Conservation (phyloP, 2,329 filamentous ascomycete species). For the Alternaria infectoria region DNA sequence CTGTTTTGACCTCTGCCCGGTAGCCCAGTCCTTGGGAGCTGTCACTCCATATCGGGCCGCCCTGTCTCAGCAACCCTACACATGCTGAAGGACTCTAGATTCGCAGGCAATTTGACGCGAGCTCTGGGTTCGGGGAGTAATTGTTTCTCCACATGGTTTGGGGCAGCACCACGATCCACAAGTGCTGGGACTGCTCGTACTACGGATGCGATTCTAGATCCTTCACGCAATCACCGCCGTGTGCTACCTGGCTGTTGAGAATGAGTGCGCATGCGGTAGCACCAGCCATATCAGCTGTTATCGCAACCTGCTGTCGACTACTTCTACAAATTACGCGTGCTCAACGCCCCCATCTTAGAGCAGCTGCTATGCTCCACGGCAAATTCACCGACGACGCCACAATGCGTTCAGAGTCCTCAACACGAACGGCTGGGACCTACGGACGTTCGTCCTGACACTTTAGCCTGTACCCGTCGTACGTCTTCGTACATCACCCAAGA, state of each 20-base stretch:
- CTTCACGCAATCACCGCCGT: conserved; percentile 9
- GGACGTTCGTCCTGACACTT: neutral
- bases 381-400: neutral
- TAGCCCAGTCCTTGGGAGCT: conserved; percentile 12
- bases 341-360: neutral
- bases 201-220: conserved; percentile 18
- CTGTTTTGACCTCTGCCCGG: conserved; percentile 2
- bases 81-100: neutral
- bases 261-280: conserved; percentile 4
- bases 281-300: conserved; percentile 11
- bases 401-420: conserved; percentile 1
- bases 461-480: conserved; percentile 1
- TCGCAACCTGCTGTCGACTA: neutral
- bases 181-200: neutral
- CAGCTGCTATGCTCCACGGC: conserved; percentile 11
- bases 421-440: neutral
- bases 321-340: conserved; percentile 1
- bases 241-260: conserved; percentile 3
- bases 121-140: neutral
- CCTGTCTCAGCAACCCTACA: conserved; percentile 8
- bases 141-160: neutral
- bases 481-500: conserved; percentile 1
- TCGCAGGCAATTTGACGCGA: neutral
- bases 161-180: neutral
- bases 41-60: conserved; percentile 6